Conservation (phyloP, 2,329 filamentous ascomycete genomes). For the Penicillium sp. region DNA sequence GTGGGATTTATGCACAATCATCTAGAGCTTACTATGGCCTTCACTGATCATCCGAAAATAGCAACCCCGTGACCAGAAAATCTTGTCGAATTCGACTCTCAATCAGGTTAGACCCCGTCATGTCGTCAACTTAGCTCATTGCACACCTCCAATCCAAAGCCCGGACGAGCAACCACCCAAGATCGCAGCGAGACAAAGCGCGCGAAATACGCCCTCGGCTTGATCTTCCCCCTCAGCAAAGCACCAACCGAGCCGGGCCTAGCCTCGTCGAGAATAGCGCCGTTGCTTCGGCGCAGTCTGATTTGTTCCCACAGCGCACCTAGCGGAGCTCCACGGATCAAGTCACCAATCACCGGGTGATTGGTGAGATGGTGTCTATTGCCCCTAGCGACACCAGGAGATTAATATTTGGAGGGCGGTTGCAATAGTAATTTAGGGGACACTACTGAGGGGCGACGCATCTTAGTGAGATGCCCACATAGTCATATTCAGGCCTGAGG, state of each 20-base stretch:
- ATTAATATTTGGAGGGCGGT: background rate
- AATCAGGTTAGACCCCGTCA: background rate
- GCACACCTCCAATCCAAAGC: background rate
- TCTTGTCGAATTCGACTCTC: background rate
- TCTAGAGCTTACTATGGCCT: background rate
- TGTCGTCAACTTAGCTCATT: background rate
- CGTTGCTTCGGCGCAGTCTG: background rate
- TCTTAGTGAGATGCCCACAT: background rate
- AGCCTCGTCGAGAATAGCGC: background rate
- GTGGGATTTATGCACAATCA: background rate
- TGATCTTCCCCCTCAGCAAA: slow-evolving; percentile 6
- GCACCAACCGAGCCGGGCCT: background rate
- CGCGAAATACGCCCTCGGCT: slow-evolving; percentile 9
- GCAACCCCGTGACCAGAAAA: slow-evolving; percentile 10
- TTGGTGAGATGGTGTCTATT: slow-evolving; percentile 8
- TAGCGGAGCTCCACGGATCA: slow-evolving; percentile 1
- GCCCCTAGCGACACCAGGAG: slow-evolving; percentile 19
- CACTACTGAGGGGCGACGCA: background rate
- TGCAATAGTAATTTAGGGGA: background rate
- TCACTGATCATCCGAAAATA: background rate
- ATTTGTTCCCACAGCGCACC: slow-evolving; percentile 5
- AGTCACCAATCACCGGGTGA: background rate
- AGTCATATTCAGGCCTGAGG: too few species aligned
- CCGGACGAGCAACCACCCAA: background rate
- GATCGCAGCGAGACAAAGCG: background rate